Percentiles rank a stretch among this genome's conserved stretches.
Evolutionary conservation across 2,329 filamentous ascomycete species (phyloP).

Genomic region (Penicillium sp.): DNA sequence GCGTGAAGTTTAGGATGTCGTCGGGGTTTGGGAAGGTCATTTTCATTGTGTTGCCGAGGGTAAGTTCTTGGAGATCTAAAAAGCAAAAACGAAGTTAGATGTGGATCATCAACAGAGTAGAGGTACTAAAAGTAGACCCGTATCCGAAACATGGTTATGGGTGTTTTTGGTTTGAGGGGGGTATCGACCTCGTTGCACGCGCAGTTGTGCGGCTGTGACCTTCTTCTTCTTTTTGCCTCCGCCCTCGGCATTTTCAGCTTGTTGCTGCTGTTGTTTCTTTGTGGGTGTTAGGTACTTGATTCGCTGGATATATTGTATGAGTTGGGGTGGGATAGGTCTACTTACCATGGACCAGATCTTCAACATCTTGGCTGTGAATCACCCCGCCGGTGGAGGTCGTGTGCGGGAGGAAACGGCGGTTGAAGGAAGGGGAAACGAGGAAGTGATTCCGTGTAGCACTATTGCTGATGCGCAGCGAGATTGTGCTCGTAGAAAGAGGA

Average conservation of each 20-base stretch:
- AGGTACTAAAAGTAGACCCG: neutral
- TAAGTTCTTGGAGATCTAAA: constrained; percentile 49
- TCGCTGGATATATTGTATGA: neutral
- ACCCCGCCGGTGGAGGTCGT: constrained; percentile 6
- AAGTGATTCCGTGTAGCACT: neutral
- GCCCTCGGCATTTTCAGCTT: constrained; percentile 89
- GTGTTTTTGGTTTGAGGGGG: neutral
- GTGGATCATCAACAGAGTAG: neutral
- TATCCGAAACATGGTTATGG: neutral
- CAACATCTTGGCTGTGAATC: constrained; percentile 68
- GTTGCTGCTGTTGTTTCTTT: constrained; percentile 79
- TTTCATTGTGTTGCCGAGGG: constrained; percentile 57
- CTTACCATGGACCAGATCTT: constrained; percentile 99
- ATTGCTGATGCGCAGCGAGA: neutral
- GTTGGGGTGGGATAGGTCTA: neutral
- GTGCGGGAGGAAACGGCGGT: neutral
- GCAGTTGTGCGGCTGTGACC: constrained; percentile 91
- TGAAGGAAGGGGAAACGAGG: neutral
- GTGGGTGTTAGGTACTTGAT: constrained; percentile 20
- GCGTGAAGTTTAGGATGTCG: constrained; percentile 55
- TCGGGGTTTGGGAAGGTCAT: constrained; percentile 59
- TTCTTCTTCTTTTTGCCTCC: constrained; percentile 93
- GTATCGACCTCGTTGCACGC: constrained; percentile 84
- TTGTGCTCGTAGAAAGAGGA: neutral
- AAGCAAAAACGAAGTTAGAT: neutral